Evolutionary conservation across 2,329 filamentous ascomycete species (phyloP), one percentile per base, ranked within the genome.

Genomic region (Ceratocystiopsis minuta): DNA sequence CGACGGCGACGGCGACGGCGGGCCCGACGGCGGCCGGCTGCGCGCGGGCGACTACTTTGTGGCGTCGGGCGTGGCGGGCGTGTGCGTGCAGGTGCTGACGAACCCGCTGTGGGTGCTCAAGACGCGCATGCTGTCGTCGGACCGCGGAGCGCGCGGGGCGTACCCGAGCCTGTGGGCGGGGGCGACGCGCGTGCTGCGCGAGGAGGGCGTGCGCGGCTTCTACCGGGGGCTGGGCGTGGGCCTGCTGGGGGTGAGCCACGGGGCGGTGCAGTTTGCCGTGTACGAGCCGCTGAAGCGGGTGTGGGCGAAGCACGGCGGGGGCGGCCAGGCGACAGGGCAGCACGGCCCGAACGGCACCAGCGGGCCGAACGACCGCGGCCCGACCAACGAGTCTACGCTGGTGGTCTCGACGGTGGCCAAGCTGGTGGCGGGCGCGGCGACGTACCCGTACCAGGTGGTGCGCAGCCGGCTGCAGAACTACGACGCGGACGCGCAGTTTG

Each of bases 31-130:
- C n/a, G n/a, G n/a, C n/a, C n/a, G n/a, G n/a, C n/a, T 20, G 20
- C 7, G 20, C 20, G 20, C 20, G 20, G 65, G 66, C 20, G 85
- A 94, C 59, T 94, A 87, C 63, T 88, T 95, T 56, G 53, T 80
- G 38, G 75, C 86, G 4, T 87, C 82, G 32, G 81, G 65, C n/a
- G 54, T 68, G 24, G 64, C 70, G 49, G 87, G 88, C 28, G 66
- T 80, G 16, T 59, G 83, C 35, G 93, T 86, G 2, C 80, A 87
- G 36, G 62, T 83, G 28, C 68, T 88, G 49, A 96, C 90, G 28
- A 96, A 96, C 57, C 90, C 90, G 3, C 78, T 98, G 52, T 98
- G 90, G 90, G 90, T 98, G 3, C 76, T 98, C 57, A 96, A 96
- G 66, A 96, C 88, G 10, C 80, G 90, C 48, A 96, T 98, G 86